These are phyloP conservation scores for Phascolomyces articulosus DNA, from an alignment of 371 early-diverging fungal species.

Conservation along the genomic window DNA sequence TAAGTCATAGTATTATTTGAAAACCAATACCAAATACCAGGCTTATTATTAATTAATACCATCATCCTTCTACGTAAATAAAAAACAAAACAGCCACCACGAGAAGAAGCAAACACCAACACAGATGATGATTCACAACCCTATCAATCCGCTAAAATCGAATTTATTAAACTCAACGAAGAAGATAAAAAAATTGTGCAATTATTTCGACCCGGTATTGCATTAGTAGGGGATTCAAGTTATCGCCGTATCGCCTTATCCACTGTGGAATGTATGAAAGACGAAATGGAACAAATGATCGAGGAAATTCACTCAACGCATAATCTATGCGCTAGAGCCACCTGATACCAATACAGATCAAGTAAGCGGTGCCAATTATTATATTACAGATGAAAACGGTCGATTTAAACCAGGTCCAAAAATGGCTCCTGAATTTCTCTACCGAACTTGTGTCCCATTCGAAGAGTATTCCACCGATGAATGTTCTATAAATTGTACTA, in stretches of 20 bases:
- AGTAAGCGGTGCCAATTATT: background rate
- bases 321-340: constrained; percentile 9
- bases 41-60: too few species aligned
- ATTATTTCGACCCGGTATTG: constrained; percentile 17
- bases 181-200: constrained; percentile 8
- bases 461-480: background rate
- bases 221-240: constrained; percentile 9
- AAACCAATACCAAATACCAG: too few species aligned
- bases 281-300: constrained; percentile 6
- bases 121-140: background rate
- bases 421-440: background rate
- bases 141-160: background rate
- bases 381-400: background rate
- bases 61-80: background rate
- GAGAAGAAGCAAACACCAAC: background rate
- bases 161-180: background rate
- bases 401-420: background rate
- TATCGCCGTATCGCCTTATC: constrained; percentile 10
- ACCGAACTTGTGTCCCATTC: background rate
- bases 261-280: constrained; percentile 11
- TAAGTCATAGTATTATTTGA: too few species aligned
- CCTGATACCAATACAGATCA: constrained; percentile 12
- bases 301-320: background rate
- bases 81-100: background rate
- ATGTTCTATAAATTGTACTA: background rate